Evolutionary conservation across 1,284 basidiomycete genomes (phyloP).

Genomic region (Ceratobasidium sp.): DNA sequence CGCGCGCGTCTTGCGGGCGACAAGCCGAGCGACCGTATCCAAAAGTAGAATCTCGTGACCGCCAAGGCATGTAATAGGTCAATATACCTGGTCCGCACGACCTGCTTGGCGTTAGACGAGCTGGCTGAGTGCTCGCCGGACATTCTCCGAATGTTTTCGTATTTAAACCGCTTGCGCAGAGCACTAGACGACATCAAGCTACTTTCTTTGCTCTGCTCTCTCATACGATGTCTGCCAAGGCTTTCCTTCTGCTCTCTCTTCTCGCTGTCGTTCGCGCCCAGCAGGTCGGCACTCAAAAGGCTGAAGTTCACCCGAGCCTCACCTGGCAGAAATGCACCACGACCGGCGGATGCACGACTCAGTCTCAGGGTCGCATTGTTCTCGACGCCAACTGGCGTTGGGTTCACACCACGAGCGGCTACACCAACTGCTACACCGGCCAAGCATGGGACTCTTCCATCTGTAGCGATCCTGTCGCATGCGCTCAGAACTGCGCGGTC

Average conservation of each 20-base stretch:
- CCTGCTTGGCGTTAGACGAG: not conserved
- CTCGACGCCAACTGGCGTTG: constrained; percentile 46
- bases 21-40: constrained; percentile 3
- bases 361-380: constrained; percentile 19
- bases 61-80: not conserved
- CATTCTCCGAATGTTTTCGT: constrained; percentile 18
- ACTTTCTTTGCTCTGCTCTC: constrained; percentile 2
- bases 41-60: constrained; percentile 25
- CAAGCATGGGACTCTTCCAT: constrained; percentile 52
- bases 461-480: constrained; percentile 63
- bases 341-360: constrained; percentile 1
- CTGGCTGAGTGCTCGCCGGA: not conserved
- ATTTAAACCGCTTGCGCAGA: constrained; percentile 11
- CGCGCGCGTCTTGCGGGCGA: not conserved
- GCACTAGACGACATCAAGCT: constrained; percentile 2
- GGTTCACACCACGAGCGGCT: constrained; percentile 49
- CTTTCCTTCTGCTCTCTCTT: constrained; percentile 46
- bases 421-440: constrained; percentile 69
- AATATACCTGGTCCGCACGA: not conserved
- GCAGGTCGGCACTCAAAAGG: constrained; percentile 29
- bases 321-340: constrained; percentile 39
- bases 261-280: constrained; percentile 42
- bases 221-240: constrained; percentile 24
- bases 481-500: constrained; percentile 67
- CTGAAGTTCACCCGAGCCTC: constrained; percentile 39